A percentile compares a stretch with the other conserved stretches of the same genome.
Conservation (phyloP, 75 land plant species). For the Adiantum capillusveneris region DNA sequence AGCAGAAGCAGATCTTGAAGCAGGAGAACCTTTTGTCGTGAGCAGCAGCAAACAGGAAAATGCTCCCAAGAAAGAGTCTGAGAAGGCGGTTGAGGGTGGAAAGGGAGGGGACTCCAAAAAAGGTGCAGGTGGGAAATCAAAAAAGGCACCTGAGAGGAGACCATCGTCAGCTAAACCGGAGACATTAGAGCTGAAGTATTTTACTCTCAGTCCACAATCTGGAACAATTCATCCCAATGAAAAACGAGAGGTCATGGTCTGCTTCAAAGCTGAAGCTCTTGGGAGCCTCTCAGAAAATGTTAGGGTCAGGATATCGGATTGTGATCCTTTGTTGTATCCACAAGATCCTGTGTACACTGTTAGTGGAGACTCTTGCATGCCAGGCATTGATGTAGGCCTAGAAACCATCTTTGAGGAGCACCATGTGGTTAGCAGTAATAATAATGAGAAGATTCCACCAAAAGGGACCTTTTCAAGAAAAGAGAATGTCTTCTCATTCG, state of each 20-base stretch:
- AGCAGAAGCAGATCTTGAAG: background rate
- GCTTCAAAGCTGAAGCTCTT: conserved; percentile 22
- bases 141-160: conserved; percentile 4
- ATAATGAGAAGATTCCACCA: conserved; percentile 5
- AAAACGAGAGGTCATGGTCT: conserved; percentile 13
- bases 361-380: conserved; percentile 23
- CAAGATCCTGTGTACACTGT: conserved; percentile 14
- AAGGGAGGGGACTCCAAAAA: conserved; percentile 11
- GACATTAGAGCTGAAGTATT: conserved; percentile 12
- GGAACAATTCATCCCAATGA: conserved; percentile 21
- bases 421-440: conserved; percentile 11
- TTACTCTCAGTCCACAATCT: conserved; percentile 12
- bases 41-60: background rate
- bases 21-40: background rate
- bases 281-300: conserved; percentile 8
- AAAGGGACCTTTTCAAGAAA: conserved; percentile 18
- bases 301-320: conserved; percentile 10
- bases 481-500: conserved; percentile 26
- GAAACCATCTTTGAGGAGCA: conserved; percentile 26
- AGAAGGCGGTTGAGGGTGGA: conserved; percentile 4
- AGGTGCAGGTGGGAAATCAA: conserved; percentile 10
- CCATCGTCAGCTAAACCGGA: conserved; percentile 8
- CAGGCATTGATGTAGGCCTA: conserved; percentile 15
- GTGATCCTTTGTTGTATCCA: conserved; percentile 16
- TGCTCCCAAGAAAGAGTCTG: too few relatives aligned